A percentile compares a stretch with the other conserved stretches of the same genome.
These are phyloP conservation scores for Nakazawaea ishiwadae DNA, from an alignment of 805 yeast species.

Conservation along the genomic window DNA sequence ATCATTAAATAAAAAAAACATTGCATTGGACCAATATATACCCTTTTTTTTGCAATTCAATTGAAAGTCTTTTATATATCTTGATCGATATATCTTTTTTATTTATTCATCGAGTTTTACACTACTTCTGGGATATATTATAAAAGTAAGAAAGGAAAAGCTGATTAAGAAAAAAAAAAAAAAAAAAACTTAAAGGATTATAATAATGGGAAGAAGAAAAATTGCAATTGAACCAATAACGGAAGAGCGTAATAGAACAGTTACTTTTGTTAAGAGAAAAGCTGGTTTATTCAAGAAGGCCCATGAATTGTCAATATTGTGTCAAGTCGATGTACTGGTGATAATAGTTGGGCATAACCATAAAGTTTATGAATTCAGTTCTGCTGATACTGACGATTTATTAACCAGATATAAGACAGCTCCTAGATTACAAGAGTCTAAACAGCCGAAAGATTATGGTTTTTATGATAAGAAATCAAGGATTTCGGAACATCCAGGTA, in stretches of 20 bases:
- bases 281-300: constrained; percentile 91
- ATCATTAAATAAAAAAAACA: not conserved
- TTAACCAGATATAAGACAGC: constrained; percentile 31
- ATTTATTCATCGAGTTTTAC: too few species aligned
- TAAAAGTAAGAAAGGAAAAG: not conserved
- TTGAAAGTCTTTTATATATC: not conserved
- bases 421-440: constrained; percentile 44
- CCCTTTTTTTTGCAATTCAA: too few species aligned
- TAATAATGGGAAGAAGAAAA: constrained; percentile 92
- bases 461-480: constrained; percentile 39
- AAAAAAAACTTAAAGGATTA: not conserved
- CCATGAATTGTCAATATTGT: constrained; percentile 79
- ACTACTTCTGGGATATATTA: too few species aligned
- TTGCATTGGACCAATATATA: not conserved
- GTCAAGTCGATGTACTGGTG: constrained; percentile 91
- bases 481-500: constrained; percentile 12
- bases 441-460: constrained; percentile 66
- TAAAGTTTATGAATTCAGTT: constrained; percentile 79
- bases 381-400: constrained; percentile 57
- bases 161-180: too few species aligned
- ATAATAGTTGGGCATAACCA: constrained; percentile 80
- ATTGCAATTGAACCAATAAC: constrained; percentile 87
- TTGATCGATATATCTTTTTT: too few species aligned
- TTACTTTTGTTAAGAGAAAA: constrained; percentile 89
- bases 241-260: constrained; percentile 83